phyloP scores from a whole-genome alignment of 1,139 yeast species.

The Kazachstania sp. region DNA sequence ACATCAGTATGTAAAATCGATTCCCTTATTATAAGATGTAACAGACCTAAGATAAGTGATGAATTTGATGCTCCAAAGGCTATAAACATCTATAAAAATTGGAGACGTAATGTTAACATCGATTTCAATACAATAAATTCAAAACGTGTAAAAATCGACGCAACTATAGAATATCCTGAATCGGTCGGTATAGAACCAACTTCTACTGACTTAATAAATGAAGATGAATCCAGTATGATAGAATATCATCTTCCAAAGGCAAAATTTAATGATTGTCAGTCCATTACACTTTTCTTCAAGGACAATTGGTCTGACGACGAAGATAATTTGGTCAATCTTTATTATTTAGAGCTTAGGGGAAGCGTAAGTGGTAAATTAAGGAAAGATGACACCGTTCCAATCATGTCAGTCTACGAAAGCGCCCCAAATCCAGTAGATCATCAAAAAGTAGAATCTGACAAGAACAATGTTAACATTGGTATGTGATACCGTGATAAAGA shows the following conservation, averaged over 20 bases:
- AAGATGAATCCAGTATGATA: constrained; percentile 30
- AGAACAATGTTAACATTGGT: constrained; percentile 11
- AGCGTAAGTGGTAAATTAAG: constrained; percentile 45
- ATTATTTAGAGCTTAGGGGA: constrained; percentile 76
- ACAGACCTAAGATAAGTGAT: constrained; percentile 39
- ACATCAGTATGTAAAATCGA: constrained; percentile 67
- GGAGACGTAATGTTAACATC: constrained; percentile 42
- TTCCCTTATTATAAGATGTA: constrained; percentile 62
- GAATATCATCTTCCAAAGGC: constrained; percentile 80
- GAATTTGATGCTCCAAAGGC: constrained; percentile 53
- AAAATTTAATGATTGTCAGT: constrained; percentile 60
- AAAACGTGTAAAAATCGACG: constrained; percentile 21
- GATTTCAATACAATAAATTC: constrained; percentile 59
- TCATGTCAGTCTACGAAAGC: constrained; percentile 72
- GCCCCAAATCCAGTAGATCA: constrained; percentile 94
- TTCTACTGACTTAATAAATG: constrained; percentile 1
- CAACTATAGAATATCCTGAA: constrained; percentile 54
- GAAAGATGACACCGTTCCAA: constrained; percentile 39
- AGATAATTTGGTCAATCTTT: constrained; percentile 51
- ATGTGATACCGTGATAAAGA: neutral
- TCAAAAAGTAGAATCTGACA: constrained; percentile 37
- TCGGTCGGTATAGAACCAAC: constrained; percentile 40
- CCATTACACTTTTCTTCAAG: constrained; percentile 59
- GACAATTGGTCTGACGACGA: constrained; percentile 51
- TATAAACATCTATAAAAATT: constrained; percentile 65